Base-by-base conservation (phyloP, 2,329 filamentous ascomycete genomes). In the Cladophialophora immunda region DNA sequence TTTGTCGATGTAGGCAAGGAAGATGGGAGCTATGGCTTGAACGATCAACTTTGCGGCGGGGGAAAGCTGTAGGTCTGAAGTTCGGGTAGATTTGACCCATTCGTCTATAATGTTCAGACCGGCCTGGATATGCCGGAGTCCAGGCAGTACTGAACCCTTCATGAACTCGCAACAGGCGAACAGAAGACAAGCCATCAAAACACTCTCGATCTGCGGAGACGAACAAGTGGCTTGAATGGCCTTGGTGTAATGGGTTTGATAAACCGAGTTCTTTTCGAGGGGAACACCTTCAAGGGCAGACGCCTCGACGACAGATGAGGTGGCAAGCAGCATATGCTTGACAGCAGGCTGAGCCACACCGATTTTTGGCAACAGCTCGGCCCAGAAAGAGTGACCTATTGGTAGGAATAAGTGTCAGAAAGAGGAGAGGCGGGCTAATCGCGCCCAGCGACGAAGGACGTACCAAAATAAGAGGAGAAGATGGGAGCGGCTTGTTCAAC, bases 161-260 rank as follows among this genome's bases (percentile, higher is more conserved):
- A 67, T 64, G 57, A 69, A 66, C 15, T 69, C 67, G 50, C 67
- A 69, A 29, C 67, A 69, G 57, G 67, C 64, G 54, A 70, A 70
- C 13, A 70, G 47, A 29, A 70, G 54, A 47, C 68, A 70, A 11
- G 68, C 68, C 58, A 66, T 53, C 34, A 70, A 50, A 15, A 70
- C 66, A 29, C 38, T 64, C 41, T 70, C 68, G 11, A 64, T 58
- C 36, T 63, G 66, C n/a, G 68, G 68, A 62, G 62, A 64, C 15
- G 59, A 50, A 25, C 62, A 58, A n/a, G 66, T 68, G 15, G 56
- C 63, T 53, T 68, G 62, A 22, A 70, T 61, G 22, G 68, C 68
- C 34, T 66, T 64, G 25, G 66, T 68, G 25, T 70, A 70, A 56
- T 70, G 68, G 45, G 60, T 64, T 52, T 66, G 67, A 36, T 62